phyloP scores from a whole-genome alignment of 2,329 filamentous ascomycete species.

The Trichoderma harzianum region DNA sequence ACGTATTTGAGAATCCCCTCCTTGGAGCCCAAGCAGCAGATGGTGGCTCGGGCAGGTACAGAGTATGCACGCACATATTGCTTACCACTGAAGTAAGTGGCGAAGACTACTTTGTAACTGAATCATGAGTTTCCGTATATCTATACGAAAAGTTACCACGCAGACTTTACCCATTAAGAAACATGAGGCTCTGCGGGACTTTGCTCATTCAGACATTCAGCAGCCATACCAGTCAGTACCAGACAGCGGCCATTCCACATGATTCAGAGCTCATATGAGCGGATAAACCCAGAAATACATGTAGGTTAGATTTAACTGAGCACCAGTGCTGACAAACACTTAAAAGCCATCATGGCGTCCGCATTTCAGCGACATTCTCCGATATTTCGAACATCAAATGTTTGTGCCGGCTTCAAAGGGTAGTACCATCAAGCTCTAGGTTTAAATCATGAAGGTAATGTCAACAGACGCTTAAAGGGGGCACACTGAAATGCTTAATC shows the following conservation, averaged over 20 bases:
- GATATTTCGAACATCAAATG: too few relatives aligned
- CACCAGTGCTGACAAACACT: too few relatives aligned
- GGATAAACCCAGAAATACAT: too few relatives aligned
- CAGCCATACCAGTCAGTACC: too few relatives aligned
- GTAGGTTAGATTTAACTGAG: too few relatives aligned
- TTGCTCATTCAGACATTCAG: not conserved
- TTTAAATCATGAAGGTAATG: too few relatives aligned
- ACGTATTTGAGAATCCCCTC: not conserved
- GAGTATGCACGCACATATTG: not conserved
- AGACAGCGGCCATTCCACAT: too few relatives aligned
- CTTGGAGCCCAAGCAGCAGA: not conserved
- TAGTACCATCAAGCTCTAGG: too few relatives aligned
- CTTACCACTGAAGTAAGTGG: not conserved
- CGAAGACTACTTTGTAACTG: not conserved
- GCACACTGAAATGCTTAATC: not conserved
- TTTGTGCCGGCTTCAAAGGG: too few relatives aligned
- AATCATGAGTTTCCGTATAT: not conserved
- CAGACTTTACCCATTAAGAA: not conserved
- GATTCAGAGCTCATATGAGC: too few relatives aligned
- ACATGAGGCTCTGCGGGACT: not conserved
- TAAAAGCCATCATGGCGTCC: too few relatives aligned
- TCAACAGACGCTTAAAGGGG: not conserved
- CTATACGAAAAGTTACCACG: not conserved
- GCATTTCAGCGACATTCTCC: too few relatives aligned
- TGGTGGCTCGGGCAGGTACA: not conserved